These are phyloP conservation scores for Ilex paraguariensis DNA, from an alignment of 305 asterid species.

Conservation along the genomic window DNA sequence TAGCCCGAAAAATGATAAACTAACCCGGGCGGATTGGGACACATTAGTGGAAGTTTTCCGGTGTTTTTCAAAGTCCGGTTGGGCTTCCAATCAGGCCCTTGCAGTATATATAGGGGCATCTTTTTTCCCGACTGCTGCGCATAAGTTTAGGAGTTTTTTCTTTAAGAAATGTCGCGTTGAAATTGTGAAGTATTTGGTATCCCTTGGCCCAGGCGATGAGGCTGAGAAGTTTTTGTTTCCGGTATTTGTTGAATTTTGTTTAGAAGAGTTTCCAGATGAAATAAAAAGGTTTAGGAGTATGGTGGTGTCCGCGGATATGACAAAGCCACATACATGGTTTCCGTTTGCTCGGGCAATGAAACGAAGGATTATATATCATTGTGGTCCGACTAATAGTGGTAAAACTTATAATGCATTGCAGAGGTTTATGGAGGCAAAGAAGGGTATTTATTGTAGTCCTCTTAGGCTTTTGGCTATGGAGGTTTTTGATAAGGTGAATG, in stretches of 20 bases:
- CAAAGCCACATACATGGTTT: slow-evolving; percentile 92
- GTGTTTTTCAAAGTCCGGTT: slow-evolving; percentile 55
- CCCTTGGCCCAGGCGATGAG: slow-evolving; percentile 58
- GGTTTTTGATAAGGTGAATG: slow-evolving; percentile 91
- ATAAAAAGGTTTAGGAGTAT: slow-evolving; percentile 66
- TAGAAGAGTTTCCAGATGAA: slow-evolving; percentile 65
- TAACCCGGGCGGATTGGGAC: slow-evolving; percentile 49
- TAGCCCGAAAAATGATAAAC: slow-evolving; percentile 19
- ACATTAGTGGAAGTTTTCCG: slow-evolving; percentile 45
- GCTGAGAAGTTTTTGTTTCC: slow-evolving; percentile 81
- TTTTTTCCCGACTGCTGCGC: slow-evolving; percentile 66
- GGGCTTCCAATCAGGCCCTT: slow-evolving; percentile 88
- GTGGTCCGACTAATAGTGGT: slow-evolving; percentile 98
- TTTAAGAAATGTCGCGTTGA: slow-evolving; percentile 40
- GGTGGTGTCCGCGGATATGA: slow-evolving; percentile 89
- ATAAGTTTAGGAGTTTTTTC: slow-evolving; percentile 51
- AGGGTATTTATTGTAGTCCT: slow-evolving; percentile 91
- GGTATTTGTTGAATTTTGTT: slow-evolving; percentile 71
- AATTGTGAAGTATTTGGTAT: slow-evolving; percentile 47
- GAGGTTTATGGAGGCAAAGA: slow-evolving; percentile 91
- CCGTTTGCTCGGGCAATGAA: slow-evolving; percentile 98
- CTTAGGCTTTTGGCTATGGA: slow-evolving; percentile 95
- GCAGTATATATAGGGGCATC: slow-evolving; percentile 74
- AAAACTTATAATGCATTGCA: slow-evolving; percentile 92
- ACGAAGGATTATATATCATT: slow-evolving; percentile 77